Conservation (phyloP, 2,329 filamentous ascomycete species). For the Pseudonectria buxi region DNA sequence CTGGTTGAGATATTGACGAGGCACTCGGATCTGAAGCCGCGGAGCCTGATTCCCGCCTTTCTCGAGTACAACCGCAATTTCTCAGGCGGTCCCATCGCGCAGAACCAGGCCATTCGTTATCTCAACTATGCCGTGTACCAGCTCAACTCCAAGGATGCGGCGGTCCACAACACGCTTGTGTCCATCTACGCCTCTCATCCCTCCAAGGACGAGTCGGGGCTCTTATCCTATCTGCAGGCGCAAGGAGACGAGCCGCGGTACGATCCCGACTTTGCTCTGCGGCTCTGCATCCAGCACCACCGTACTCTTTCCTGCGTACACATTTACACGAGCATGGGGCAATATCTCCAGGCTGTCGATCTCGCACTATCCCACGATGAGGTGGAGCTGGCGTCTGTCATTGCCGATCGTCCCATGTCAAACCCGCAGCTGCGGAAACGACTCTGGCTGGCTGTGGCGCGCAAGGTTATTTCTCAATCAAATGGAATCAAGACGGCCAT, state of each 20-base stretch:
- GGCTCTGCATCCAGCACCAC: constrained; percentile 89
- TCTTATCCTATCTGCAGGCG: constrained; percentile 83
- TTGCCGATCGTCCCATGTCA: constrained; percentile 78
- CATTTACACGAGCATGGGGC: constrained; percentile 94
- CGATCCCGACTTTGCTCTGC: constrained; percentile 92
- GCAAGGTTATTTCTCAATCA: constrained; percentile 82
- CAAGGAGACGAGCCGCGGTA: constrained; percentile 83
- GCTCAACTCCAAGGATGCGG: constrained; percentile 70
- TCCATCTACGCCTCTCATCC: constrained; percentile 89
- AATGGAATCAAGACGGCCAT: constrained; percentile 90
- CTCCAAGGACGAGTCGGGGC: constrained; percentile 73
- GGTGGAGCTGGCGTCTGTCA: constrained; percentile 79
- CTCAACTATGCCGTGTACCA: constrained; percentile 90
- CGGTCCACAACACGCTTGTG: constrained; percentile 93
- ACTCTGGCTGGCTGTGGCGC: constrained; percentile 90
- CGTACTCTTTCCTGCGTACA: constrained; percentile 92
- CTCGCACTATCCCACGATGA: constrained; percentile 85
- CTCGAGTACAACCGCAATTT: constrained; percentile 85
- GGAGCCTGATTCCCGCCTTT: constrained; percentile 85
- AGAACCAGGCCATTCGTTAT: constrained; percentile 91
- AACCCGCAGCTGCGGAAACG: constrained; percentile 80
- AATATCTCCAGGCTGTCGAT: constrained; percentile 89
- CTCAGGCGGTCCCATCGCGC: constrained; percentile 52
- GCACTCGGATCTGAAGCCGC: constrained; percentile 75
- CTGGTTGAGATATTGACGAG: constrained; percentile 95